phyloP scores from a whole-genome alignment of 768 basidiomycete species.

The Leucocoprinus sp. region DNA sequence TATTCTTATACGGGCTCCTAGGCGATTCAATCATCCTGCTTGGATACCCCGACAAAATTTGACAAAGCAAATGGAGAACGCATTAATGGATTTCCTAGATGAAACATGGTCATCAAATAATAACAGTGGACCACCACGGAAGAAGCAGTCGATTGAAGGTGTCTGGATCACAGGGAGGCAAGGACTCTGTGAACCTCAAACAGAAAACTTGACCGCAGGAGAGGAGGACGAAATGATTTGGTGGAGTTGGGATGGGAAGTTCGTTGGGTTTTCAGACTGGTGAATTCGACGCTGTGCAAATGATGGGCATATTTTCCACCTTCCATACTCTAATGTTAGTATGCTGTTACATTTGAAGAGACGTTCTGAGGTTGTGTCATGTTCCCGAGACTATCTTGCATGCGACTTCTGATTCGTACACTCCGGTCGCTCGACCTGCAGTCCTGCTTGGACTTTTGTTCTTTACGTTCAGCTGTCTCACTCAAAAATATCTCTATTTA shows the following conservation, averaged over 20 bases:
- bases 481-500: too few relatives aligned
- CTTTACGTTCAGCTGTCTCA: too few relatives aligned
- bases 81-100: conserved; percentile 31
- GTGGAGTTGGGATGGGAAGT: conserved; percentile 56
- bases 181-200: conserved; percentile 14
- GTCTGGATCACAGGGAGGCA: conserved; percentile 35
- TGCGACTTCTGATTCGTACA: too few relatives aligned
- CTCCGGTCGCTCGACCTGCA: too few relatives aligned
- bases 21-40: conserved; percentile 37
- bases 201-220: not conserved
- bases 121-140: conserved; percentile 9
- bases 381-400: too few relatives aligned
- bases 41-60: conserved; percentile 41
- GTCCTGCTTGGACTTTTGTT: too few relatives aligned
- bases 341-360: too few relatives aligned
- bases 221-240: conserved; percentile 48
- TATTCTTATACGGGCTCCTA: conserved; percentile 36
- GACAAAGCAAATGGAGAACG: conserved; percentile 27
- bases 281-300: too few relatives aligned
- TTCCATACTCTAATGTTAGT: too few relatives aligned
- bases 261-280: conserved; percentile 46
- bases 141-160: conserved; percentile 32
- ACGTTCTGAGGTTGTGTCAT: too few relatives aligned
- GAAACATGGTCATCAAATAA: conserved; percentile 19
- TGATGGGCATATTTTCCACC: too few relatives aligned